These are phyloP conservation scores for Novakomyces olei DNA, from an alignment of 805 yeast genomes.

Conservation along the genomic window DNA sequence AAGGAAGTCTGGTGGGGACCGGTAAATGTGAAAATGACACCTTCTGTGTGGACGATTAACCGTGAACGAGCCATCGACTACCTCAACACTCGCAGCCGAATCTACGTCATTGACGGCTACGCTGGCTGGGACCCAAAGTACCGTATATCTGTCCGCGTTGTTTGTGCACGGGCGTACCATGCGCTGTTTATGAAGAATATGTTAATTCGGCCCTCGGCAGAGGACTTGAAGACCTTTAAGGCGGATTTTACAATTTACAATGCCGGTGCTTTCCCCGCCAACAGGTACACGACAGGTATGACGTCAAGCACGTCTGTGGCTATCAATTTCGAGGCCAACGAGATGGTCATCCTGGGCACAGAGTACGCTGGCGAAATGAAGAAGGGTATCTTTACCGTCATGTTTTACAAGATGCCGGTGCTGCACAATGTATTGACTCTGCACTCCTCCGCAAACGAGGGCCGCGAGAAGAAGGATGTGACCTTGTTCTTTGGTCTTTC, in stretches of 20 bases:
- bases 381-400: constrained; percentile 95
- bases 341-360: constrained; percentile 95
- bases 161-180: constrained; percentile 96
- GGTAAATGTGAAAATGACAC: constrained; percentile 83
- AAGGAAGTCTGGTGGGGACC: constrained; percentile 98
- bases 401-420: constrained; percentile 97
- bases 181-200: constrained; percentile 95
- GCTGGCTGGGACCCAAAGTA: constrained; percentile 99
- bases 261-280: constrained; percentile 98
- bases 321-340: constrained; percentile 92
- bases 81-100: constrained; percentile 81
- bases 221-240: background rate
- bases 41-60: constrained; percentile 84
- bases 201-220: constrained; percentile 44
- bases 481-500: constrained; percentile 90
- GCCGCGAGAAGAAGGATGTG: constrained; percentile 55
- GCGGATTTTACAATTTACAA: constrained; percentile 90
- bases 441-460: constrained; percentile 91
- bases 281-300: constrained; percentile 90
- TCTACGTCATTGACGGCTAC: constrained; percentile 84
- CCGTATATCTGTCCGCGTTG: constrained; percentile 84
- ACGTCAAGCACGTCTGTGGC: constrained; percentile 88
- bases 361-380: constrained; percentile 99
- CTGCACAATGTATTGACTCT: constrained; percentile 75
- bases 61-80: constrained; percentile 93